phyloP scores from a whole-genome alignment of 495 filamentous ascomycete species.

The Cercophora sp. region DNA sequence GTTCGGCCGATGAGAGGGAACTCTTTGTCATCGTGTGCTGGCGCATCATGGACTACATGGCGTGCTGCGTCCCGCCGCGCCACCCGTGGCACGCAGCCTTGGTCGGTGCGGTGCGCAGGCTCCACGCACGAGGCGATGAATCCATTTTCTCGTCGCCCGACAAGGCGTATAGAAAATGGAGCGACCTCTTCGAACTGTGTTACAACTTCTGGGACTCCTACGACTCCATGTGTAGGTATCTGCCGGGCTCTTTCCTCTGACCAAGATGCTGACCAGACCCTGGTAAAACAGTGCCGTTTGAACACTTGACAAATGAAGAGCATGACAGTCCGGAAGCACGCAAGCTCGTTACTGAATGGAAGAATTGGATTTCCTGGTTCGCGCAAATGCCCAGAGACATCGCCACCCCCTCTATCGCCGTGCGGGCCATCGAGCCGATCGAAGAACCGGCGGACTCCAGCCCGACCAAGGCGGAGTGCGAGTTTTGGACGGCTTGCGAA shows the following conservation, averaged over 20 bases:
- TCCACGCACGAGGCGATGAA: conserved; percentile 5
- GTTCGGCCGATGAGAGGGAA: conserved; percentile 2
- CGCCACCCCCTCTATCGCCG: too few relatives aligned
- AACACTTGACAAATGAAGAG: conserved; percentile 6
- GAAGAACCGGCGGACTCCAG: too few relatives aligned
- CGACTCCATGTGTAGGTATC: conserved; percentile 5
- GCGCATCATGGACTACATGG: conserved; percentile 6
- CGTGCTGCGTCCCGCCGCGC: conserved; percentile 3
- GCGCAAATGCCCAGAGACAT: too few relatives aligned
- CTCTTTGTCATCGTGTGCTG: conserved; percentile 5
- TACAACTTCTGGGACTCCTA: conserved; percentile 5
- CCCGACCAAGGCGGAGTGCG: too few relatives aligned
- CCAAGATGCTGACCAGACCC: conserved; percentile 3
- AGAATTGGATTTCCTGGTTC: too few relatives aligned
- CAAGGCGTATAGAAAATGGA: conserved; percentile 6
- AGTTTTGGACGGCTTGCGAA: too few relatives aligned
- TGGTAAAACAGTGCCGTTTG: conserved; percentile 4
- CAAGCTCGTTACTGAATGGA: too few relatives aligned
- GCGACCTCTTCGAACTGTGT: conserved; percentile 5
- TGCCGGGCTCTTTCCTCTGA: conserved; percentile 5
- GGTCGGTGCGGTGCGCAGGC: conserved; percentile 5
- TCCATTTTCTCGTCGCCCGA: conserved; percentile 4
- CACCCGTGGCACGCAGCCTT: conserved; percentile 5
- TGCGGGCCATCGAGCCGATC: too few relatives aligned
- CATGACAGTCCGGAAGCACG: too few relatives aligned